Base-by-base conservation (phyloP, 352 stramenopile species). In the Nothophytophthora sp. region DNA sequence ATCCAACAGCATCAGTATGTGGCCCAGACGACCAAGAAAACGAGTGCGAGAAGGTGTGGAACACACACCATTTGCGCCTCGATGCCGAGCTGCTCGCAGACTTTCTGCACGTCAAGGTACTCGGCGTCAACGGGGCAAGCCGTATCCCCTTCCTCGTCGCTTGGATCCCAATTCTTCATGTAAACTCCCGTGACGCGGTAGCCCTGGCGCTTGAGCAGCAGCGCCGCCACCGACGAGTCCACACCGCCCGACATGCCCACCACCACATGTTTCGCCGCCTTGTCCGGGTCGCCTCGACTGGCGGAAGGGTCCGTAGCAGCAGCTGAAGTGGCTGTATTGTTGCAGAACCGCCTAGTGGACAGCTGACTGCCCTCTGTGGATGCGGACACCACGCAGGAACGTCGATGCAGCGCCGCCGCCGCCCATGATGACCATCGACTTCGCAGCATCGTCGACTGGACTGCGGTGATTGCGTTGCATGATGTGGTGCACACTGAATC, bases 131-230 rank as follows among this genome's bases (percentile, higher is more conserved):
- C 71, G 37, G 86, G 88, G 60, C 86, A 98, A 2, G 76, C 84
- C 7, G 75, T 76, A 41, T 74, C 53, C 9, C 88, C 92, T 30
- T 92, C 76, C 67, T 99, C 96, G 45, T 99, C 94, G 18, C 85
- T 88, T 16, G 78, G 53, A 73, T 99, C 97, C 97, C 97, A 99
- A 72, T 99, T 99, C 59, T 96, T 97, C 97, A 99, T 99, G 72
- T 99, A 98, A 33, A 99, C 81, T n/a, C 95, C 97, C 15, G 95
- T 82, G 41, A 99, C 81, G 33, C 88, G 74, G 72, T 92, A 96
- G n/a, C 90, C 89, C 57, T 96, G 79, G 28, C 90, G 47, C 27
- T 90, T 67, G 8, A 99, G 76, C 22, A 99, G 69, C 63, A 97
- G 76, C 18, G 96, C 96, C 30, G 92, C 79, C 22, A 99, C 96